Evolutionary conservation across 805 yeast species (phyloP), one percentile per base, ranked within the genome.

Genomic region (Metschnikowia matae): DNA sequence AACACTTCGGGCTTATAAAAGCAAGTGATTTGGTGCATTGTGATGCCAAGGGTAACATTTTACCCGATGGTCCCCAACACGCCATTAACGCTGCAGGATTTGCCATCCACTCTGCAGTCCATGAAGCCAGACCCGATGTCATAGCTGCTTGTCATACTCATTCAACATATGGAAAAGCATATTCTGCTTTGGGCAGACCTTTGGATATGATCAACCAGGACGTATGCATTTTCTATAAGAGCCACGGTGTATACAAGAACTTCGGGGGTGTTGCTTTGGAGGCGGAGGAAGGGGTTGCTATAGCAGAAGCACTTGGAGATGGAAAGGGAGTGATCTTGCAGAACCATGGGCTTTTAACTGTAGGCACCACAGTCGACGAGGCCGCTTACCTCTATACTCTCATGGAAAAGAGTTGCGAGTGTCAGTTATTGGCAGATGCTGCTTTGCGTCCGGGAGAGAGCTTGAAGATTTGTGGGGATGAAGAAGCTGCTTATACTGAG

Each of bases 131-230:
- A 52, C 89, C 87, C 1, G 88, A 84, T 51, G 83, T 84, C 31
- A 71, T 80, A 55, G 88, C 89, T 21, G 88, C 88, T 3, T 82
- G 87, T 60, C 89, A 84, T 66, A 78, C 87, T 10, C 89, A 84
- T 60, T 82, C 87, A 2, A 66, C 74, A 41, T 75, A 75, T 58
- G 89, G 89, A 51, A 82, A 82, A 61, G 81, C 89, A 1, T 84
- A 78, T 64, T 79, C 86, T 2, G 69, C 83, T 0, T 83, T 84
- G 60, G 89, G 85, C 35, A 74, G 73, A 57, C 83, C 82, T 31
- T 70, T 87, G 55, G 91, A 86, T 53, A 87, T 87, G 94, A 60
- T 87, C 53, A 86, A 83, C 68, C 95, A 87, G 70, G 95, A 88
- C 58, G 85, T 73, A 3, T 85, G 91, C 64, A 69, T 74, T 10